These are phyloP conservation scores for Straminergon stramineum DNA, from an alignment of 225 moss, liverwort and hornwort genomes.

Conservation along the genomic window DNA sequence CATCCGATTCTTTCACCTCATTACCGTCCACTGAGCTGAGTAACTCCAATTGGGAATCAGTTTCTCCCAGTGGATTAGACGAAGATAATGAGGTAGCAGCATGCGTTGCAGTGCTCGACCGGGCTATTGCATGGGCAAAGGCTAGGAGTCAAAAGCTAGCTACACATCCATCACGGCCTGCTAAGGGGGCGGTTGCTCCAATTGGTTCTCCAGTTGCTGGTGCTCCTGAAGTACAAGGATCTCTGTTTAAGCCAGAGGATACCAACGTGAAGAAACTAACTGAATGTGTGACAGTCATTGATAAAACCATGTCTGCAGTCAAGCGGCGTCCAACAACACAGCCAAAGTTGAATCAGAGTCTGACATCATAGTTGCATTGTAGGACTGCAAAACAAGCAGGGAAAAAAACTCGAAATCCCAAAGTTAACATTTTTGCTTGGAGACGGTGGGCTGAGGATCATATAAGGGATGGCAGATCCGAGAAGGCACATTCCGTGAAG, in stretches of 20 bases:
- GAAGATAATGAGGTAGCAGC: slow-evolving; percentile 64
- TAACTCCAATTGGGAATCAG: slow-evolving; percentile 25
- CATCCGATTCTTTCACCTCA: slow-evolving; percentile 64
- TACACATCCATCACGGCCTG: slow-evolving; percentile 7
- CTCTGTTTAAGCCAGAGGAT: slow-evolving; percentile 3
- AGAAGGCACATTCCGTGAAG: background rate
- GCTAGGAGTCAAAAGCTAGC: slow-evolving; percentile 40
- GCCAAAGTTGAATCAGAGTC: slow-evolving; percentile 1
- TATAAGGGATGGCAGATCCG: background rate
- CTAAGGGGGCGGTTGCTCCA: slow-evolving; percentile 27
- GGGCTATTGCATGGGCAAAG: slow-evolving; percentile 79
- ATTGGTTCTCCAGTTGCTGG: slow-evolving; percentile 23
- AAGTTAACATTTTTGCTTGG: background rate
- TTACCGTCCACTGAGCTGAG: slow-evolving; percentile 26
- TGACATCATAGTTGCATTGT: background rate
- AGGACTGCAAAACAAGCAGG: background rate
- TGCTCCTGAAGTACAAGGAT: slow-evolving; percentile 7
- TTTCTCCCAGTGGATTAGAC: slow-evolving; percentile 20
- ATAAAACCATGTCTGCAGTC: slow-evolving; percentile 45
- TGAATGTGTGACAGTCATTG: slow-evolving; percentile 36
- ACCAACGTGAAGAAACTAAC: slow-evolving; percentile 28
- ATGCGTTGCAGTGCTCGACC: slow-evolving; percentile 85
- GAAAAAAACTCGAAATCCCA: background rate
- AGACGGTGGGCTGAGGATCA: background rate
- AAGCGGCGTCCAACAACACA: slow-evolving; percentile 19